Base-by-base conservation (phyloP, 768 basidiomycete species). In the Trametes meyenii region DNA sequence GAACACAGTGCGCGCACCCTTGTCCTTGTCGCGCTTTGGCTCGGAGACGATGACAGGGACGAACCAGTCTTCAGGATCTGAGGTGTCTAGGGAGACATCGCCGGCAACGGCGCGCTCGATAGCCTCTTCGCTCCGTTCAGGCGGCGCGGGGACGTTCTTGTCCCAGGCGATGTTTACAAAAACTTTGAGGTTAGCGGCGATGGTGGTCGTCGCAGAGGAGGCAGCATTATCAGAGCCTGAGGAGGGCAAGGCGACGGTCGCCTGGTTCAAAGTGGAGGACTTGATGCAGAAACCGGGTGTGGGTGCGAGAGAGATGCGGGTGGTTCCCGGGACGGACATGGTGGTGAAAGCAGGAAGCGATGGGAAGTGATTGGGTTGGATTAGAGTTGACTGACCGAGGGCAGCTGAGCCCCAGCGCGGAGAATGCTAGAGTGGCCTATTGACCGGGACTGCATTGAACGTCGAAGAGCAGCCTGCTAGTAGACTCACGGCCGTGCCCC, bases 111-210 rank as follows among this genome's bases (percentile, higher is more conserved):
- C 87, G 21, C 75, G 75, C n/a, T 79, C 81, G 35, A 90, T 82
- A 8, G 71, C 79, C 14, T 85, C 82, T 62, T 88, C 84, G 62
- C 73, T 81, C 1, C 77, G 83, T n/a, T 80, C 74, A 12, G 88
- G 87, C 0, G 90, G 89, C 0, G 86, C 79, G 3, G 90, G 90
- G 0, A 92, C 83, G 61, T 85, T 81, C 11, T 74, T 19, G 58
- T 89, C 89, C 82, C 85, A 92, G 17, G 85, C 83, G 14, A 93
- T 75, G 67, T 93, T 93, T 33, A 91, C 74, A 70, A 93, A 93
- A 36, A 91, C 72, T 73, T 93, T 92, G 61, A 74, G 71, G 24
- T 80, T 82, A 38, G 77, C 72, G 12, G 81, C 76, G 19, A 88
- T 74, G 12, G 72, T 64, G 23, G 76, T 69, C 3, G 52, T 40